phyloP scores from a whole-genome alignment of 352 stramenopile genomes.

The Globisporangium cystogenes region DNA sequence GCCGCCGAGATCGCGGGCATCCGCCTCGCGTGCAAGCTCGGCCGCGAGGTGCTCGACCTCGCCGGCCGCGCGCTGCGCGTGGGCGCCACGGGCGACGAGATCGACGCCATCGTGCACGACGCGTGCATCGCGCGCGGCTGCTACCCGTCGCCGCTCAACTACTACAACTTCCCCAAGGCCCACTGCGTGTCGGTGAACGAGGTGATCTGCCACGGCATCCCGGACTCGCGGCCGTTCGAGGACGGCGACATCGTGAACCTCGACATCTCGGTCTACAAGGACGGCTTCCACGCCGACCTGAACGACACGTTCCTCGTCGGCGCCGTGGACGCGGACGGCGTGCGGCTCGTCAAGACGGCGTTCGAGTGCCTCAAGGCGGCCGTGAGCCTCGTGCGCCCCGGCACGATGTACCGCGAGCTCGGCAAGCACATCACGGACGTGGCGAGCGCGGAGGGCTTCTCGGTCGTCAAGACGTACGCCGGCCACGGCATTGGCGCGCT shows the following conservation, averaged over 20 bases:
- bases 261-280: conserved; percentile 96
- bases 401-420: conserved; percentile 95
- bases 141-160: conserved; percentile 98
- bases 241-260: conserved; percentile 99
- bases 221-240: conserved; percentile 92
- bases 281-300: conserved; percentile 97
- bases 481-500: conserved; percentile 96
- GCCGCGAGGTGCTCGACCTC: conserved; percentile 95
- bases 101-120: conserved; percentile 95
- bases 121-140: conserved; percentile 88
- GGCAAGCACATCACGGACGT: conserved; percentile 92
- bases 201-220: conserved; percentile 97
- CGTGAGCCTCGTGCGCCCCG: conserved; percentile 89
- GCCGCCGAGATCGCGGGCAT: conserved; percentile 93
- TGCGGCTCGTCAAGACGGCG: conserved; percentile 91
- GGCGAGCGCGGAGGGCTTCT: conserved; percentile 84
- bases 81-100: conserved; percentile 95
- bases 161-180: conserved; percentile 97
- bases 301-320: conserved; percentile 98
- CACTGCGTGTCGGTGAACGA: conserved; percentile 91
- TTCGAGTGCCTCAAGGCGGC: conserved; percentile 92
- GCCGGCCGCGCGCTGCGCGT: conserved; percentile 80
- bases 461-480: conserved; percentile 97
- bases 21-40: conserved; percentile 78
- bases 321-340: conserved; percentile 92